Conservation (phyloP, 169 alveolate genomes). For the Cryptosporidium viatorum region DNA sequence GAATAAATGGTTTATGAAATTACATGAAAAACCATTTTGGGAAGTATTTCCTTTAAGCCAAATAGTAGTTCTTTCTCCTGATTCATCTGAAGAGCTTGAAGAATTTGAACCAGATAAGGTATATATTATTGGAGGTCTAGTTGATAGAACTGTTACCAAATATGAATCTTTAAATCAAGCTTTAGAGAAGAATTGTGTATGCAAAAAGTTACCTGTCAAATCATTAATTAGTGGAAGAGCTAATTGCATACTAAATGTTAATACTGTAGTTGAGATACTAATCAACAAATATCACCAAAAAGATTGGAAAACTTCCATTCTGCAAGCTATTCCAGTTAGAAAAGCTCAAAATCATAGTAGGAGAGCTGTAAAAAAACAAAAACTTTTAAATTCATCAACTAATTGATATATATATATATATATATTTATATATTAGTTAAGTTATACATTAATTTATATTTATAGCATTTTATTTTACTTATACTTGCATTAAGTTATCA, state of each 20-base stretch:
- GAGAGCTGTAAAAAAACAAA: constrained; percentile 42
- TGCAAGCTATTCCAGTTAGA: constrained; percentile 43
- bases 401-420: background rate
- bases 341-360: constrained; percentile 71
- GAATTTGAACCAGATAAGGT: constrained; percentile 79
- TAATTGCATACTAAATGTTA: constrained; percentile 80
- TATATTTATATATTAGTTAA: background rate
- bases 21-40: constrained; percentile 78
- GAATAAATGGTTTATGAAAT: constrained; percentile 76
- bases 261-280: constrained; percentile 80
- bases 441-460: background rate
- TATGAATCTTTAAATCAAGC: constrained; percentile 76
- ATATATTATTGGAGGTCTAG: constrained; percentile 79
- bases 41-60: constrained; percentile 76
- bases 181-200: constrained; percentile 69
- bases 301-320: constrained; percentile 75
- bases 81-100: constrained; percentile 78
- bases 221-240: constrained; percentile 73
- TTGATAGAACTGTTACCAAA: constrained; percentile 80
- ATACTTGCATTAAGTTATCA: no score
- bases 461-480: background rate
- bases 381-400: background rate
- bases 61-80: constrained; percentile 81
- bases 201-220: constrained; percentile 78
- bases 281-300: constrained; percentile 71